Evolutionary conservation across 116 monocot species (phyloP).

Genomic region (Phalaenopsis hybrid): DNA sequence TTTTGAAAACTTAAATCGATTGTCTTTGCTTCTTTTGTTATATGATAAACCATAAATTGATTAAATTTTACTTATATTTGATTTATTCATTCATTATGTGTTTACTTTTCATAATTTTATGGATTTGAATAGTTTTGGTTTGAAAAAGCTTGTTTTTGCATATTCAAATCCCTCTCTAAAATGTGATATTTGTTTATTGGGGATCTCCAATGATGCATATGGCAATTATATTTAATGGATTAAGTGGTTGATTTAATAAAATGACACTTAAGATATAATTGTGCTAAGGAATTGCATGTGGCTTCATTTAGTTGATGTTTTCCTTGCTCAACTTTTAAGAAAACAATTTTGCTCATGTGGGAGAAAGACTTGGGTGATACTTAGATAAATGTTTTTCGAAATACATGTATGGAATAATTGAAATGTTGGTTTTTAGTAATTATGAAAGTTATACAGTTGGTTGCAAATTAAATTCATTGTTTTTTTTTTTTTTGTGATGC

Average conservation of each 20-base stretch:
- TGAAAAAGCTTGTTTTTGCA: not conserved
- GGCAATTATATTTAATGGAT: not conserved
- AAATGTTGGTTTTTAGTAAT: too few species aligned
- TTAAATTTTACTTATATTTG: not conserved
- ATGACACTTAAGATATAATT: not conserved
- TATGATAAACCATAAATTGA: not conserved
- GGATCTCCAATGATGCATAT: not conserved
- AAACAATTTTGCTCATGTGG: too few species aligned
- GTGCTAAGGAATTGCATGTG: too few species aligned
- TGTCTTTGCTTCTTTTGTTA: not conserved
- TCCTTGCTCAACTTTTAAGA: too few species aligned
- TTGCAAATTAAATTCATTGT: too few species aligned
- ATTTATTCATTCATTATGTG: not conserved
- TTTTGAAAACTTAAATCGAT: not conserved
- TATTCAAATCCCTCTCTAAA: not conserved
- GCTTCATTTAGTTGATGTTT: too few species aligned
- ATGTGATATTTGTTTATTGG: not conserved
- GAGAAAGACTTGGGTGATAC: too few species aligned
- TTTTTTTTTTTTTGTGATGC: too few species aligned
- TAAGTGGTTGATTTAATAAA: not conserved
- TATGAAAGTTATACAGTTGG: too few species aligned
- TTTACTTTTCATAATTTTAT: not conserved
- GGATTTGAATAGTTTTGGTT: not conserved
- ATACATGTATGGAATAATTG: too few species aligned
- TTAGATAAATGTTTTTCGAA: too few species aligned